phyloP scores from a whole-genome alignment of 352 stramenopile genomes.

The Achlya hypogyna region DNA sequence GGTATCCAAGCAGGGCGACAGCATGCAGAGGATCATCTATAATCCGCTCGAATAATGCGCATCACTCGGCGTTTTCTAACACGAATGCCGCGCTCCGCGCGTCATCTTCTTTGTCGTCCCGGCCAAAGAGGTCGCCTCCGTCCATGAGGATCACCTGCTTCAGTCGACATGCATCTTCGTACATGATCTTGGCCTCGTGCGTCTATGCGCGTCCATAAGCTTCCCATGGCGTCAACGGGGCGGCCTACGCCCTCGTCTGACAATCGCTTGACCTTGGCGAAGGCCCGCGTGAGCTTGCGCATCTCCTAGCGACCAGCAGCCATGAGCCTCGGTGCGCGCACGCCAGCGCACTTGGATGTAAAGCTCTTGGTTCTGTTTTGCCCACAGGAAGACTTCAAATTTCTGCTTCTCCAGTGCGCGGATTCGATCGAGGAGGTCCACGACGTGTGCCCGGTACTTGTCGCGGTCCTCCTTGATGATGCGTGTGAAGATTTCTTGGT shows the following conservation, averaged over 20 bases:
- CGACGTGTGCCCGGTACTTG: slow-evolving; percentile 61
- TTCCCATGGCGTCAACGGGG: neutral
- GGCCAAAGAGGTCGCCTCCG: neutral
- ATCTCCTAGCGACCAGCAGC: slow-evolving; percentile 36
- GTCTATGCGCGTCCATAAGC: slow-evolving; percentile 23
- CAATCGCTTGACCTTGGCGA: slow-evolving; percentile 44
- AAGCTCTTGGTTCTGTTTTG: slow-evolving; percentile 57
- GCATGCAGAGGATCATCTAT: slow-evolving; percentile 80
- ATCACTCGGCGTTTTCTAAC: neutral
- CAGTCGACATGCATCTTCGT: neutral
- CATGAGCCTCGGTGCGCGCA: too few relatives aligned
- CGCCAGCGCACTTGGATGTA: slow-evolving; percentile 29
- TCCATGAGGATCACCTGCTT: slow-evolving; percentile 4
- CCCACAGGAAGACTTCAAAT: slow-evolving; percentile 57
- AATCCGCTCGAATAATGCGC: slow-evolving; percentile 67
- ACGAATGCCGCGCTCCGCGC: neutral
- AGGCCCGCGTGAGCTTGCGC: slow-evolving; percentile 63
- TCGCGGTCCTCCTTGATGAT: slow-evolving; percentile 78
- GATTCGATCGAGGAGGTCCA: slow-evolving; percentile 59
- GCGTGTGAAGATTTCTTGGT: slow-evolving; percentile 79
- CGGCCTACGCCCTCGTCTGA: slow-evolving; percentile 48
- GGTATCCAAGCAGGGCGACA: slow-evolving; percentile 65
- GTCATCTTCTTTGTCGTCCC: neutral
- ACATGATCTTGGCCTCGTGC: slow-evolving; percentile 26
- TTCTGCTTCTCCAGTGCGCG: slow-evolving; percentile 59